These are phyloP conservation scores for Grosmannia huntii DNA, from an alignment of 2,329 filamentous ascomycete genomes.

Conservation along the genomic window DNA sequence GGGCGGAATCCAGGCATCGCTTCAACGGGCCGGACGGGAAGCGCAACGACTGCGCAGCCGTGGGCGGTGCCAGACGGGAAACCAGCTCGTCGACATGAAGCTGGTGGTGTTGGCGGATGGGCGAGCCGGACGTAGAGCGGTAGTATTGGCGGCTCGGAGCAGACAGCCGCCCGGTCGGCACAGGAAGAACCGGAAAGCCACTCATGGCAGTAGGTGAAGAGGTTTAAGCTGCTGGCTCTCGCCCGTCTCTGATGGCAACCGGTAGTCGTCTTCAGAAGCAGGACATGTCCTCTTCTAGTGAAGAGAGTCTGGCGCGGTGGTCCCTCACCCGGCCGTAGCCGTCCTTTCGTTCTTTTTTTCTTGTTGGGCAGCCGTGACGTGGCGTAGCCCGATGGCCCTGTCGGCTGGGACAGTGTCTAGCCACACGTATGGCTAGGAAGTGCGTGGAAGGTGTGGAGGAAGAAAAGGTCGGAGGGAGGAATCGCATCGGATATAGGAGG, in stretches of 20 bases:
- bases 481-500: background rate
- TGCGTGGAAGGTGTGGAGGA: background rate
- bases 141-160: conserved; percentile 24
- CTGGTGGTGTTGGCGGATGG: conserved; percentile 28
- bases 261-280: background rate
- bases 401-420: background rate
- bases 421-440: background rate
- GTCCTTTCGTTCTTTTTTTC: background rate
- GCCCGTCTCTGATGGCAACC: background rate
- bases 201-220: conserved; percentile 18
- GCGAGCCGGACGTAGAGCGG: conserved; percentile 28
- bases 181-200: conserved; percentile 22
- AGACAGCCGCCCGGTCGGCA: conserved; percentile 23
- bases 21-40: conserved; percentile 39
- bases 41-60: conserved; percentile 47
- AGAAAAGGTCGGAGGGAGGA: background rate
- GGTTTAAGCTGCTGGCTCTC: background rate
- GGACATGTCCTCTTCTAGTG: background rate
- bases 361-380: background rate
- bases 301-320: background rate
- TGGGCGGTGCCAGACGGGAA: conserved; percentile 45
- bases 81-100: conserved; percentile 41
- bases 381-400: background rate
- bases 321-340: background rate
- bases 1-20: conserved; percentile 48